These are phyloP conservation scores for Phytophthora rubi DNA, from an alignment of 352 stramenopile species.

Conservation along the genomic window DNA sequence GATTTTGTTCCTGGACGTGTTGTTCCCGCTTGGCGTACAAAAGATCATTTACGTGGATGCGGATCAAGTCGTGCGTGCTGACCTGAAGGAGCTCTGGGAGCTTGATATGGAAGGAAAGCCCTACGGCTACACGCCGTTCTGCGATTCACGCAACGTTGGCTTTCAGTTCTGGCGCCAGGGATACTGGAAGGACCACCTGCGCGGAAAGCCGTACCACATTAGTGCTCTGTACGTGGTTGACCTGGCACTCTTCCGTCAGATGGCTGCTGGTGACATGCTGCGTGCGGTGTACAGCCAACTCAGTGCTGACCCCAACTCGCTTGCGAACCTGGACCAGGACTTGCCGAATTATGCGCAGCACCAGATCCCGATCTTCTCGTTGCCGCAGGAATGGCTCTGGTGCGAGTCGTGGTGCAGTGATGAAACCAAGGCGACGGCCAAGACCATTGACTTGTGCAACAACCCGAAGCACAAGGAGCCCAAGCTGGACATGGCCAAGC, in stretches of 20 bases:
- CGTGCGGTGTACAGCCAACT: constrained; percentile 97
- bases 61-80: constrained; percentile 98
- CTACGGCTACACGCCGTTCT: constrained; percentile 99
- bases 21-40: constrained; percentile 98
- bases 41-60: constrained; percentile 99
- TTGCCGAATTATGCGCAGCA: constrained; percentile 98
- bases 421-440: constrained; percentile 96
- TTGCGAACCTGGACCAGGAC: constrained; percentile 99
- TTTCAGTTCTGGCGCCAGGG: constrained; percentile 99
- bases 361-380: constrained; percentile 97
- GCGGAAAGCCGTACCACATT: constrained; percentile 99
- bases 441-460: constrained; percentile 99
- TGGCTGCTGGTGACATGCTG: constrained; percentile 96
- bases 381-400: constrained; percentile 99
- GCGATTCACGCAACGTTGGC: constrained; percentile 95
- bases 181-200: constrained; percentile 98
- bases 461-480: constrained; percentile 99
- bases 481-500: constrained; percentile 99
- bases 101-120: constrained; percentile 96
- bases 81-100: constrained; percentile 99
- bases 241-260: constrained; percentile 94
- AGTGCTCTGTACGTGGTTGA: constrained; percentile 99
- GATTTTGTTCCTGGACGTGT: constrained; percentile 99
- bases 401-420: constrained; percentile 99
- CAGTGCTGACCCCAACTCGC: constrained; percentile 97